phyloP scores from a whole-genome alignment of 2,329 filamentous ascomycete species.

The Bertia moriformis region DNA sequence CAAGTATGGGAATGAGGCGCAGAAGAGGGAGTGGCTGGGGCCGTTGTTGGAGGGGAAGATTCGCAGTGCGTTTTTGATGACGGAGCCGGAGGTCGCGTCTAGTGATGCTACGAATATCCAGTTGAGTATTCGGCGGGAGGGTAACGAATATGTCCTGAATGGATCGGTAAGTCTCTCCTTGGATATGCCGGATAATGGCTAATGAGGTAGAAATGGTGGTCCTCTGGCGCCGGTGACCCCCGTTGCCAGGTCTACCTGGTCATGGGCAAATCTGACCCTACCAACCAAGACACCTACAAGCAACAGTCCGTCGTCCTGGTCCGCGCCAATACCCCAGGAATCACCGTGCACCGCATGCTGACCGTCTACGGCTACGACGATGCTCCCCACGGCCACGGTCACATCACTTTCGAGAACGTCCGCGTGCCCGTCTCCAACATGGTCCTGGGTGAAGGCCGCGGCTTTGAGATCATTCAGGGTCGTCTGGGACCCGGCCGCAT shows the following conservation, averaged over 20 bases:
- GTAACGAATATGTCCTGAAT: conserved; percentile 80
- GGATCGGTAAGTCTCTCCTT: conserved; percentile 43
- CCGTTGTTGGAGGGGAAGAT: conserved; percentile 75
- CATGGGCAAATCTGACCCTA: conserved; percentile 80
- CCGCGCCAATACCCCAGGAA: conserved; percentile 63
- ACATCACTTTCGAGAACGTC: conserved; percentile 79
- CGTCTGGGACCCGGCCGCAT: conserved; percentile 90
- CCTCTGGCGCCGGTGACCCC: conserved; percentile 82
- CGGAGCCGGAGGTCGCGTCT: conserved; percentile 74
- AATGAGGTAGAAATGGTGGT: conserved; percentile 82
- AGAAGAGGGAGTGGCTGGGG: conserved; percentile 72
- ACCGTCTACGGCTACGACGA: conserved; percentile 93
- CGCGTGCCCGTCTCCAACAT: conserved; percentile 73
- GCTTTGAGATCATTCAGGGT: conserved; percentile 97
- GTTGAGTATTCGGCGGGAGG: conserved; percentile 68
- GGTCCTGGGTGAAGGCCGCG: conserved; percentile 80
- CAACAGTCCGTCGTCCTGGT: conserved; percentile 92
- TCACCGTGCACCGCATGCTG: conserved; percentile 89
- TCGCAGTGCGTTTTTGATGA: conserved; percentile 85
- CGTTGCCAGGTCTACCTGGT: conserved; percentile 88
- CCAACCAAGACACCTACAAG: conserved; percentile 63
- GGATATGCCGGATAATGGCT: neutral
- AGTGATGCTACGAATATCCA: conserved; percentile 89
- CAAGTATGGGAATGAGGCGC: conserved; percentile 73
- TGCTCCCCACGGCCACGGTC: conserved; percentile 93